A percentile compares a stretch with the other conserved stretches of the same genome.
Evolutionary conservation across 257 asterid species (phyloP).

Genomic region (Apocynum venetum): DNA sequence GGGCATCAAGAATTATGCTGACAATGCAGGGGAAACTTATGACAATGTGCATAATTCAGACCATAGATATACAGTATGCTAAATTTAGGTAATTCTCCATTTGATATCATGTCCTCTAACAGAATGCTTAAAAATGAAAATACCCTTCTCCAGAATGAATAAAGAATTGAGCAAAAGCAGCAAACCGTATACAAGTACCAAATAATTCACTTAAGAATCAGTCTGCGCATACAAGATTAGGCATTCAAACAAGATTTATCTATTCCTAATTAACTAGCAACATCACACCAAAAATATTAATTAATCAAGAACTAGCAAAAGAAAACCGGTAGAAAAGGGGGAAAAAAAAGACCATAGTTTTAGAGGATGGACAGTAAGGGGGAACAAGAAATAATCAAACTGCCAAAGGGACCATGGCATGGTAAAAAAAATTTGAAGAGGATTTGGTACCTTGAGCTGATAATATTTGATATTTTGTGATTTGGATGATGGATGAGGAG

Average conservation of each 20-base stretch:
- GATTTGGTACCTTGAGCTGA: constrained; percentile 57
- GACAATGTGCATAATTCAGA: neutral
- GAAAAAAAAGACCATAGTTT: neutral
- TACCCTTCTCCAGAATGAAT: neutral
- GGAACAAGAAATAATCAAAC: too few species aligned
- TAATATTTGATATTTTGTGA: constrained; percentile 52
- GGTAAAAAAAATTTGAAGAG: neutral
- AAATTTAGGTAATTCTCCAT: neutral
- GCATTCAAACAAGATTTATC: neutral
- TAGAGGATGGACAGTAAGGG: neutral
- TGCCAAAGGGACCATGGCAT: neutral
- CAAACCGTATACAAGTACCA: neutral
- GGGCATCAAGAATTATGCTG: neutral
- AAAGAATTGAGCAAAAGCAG: neutral
- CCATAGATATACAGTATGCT: neutral
- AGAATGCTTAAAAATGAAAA: neutral
- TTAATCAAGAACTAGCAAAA: neutral
- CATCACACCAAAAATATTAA: neutral
- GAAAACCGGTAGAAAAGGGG: neutral
- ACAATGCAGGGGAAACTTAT: neutral
- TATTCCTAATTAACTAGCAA: neutral
- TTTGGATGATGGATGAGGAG: constrained; percentile 12
- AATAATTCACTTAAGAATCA: neutral
- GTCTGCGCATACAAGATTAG: neutral
- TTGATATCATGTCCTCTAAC: neutral